These are phyloP conservation scores for Scleroderma citrinum DNA, from an alignment of 768 basidiomycete genomes.

Conservation along the genomic window DNA sequence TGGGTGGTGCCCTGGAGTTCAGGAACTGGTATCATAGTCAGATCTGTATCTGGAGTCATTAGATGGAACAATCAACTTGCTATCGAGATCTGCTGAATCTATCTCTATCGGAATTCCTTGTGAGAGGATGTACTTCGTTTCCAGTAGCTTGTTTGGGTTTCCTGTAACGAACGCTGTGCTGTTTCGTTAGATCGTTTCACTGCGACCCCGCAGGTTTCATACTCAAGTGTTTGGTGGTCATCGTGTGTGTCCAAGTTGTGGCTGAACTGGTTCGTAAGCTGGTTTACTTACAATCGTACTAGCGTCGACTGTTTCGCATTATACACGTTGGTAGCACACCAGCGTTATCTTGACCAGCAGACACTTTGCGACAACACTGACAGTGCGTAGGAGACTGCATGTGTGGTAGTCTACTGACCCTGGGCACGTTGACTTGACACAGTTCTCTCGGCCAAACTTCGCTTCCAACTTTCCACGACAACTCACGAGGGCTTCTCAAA, in stretches of 20 bases:
- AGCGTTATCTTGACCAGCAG: too few species aligned
- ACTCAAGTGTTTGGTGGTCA: constrained; percentile 23
- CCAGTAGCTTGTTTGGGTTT: constrained; percentile 86
- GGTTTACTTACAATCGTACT: too few species aligned
- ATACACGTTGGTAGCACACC: too few species aligned
- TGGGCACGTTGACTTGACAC: too few species aligned
- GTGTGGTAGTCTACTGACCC: too few species aligned
- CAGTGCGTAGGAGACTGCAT: too few species aligned
- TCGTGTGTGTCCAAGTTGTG: background rate
- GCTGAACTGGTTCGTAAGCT: background rate
- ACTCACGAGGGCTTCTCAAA: constrained; percentile 3
- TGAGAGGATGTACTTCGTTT: constrained; percentile 80
- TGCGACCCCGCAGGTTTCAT: background rate
- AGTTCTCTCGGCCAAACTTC: background rate
- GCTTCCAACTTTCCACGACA: background rate
- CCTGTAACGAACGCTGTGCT: constrained; percentile 88
- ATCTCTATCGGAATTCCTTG: constrained; percentile 64
- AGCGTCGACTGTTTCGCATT: too few species aligned
- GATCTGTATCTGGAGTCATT: background rate
- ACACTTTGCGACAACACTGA: too few species aligned
- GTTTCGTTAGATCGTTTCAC: constrained; percentile 7
- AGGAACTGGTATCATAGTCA: constrained; percentile 51
- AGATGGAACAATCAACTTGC: constrained; percentile 44
- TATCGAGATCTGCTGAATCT: constrained; percentile 71
- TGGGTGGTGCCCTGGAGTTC: constrained; percentile 92